phyloP scores from a whole-genome alignment of 139 green algal species.

The Chlorella sp. region DNA sequence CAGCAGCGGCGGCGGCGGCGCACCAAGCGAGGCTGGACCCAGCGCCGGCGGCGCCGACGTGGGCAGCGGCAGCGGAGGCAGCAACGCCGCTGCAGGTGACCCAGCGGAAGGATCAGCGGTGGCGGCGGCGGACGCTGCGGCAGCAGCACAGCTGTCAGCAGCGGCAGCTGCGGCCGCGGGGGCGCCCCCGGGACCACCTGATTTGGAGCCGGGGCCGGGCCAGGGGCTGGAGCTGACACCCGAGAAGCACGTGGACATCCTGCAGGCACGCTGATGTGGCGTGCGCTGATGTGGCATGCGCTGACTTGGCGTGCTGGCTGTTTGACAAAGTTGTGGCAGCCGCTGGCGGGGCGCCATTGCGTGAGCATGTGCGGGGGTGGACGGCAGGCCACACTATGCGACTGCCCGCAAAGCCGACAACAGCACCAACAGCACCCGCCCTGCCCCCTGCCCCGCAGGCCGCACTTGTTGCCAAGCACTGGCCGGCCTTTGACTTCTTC shows the following conservation, averaged over 20 bases:
- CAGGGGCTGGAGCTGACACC: neutral
- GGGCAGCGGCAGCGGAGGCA: neutral
- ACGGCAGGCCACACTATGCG: neutral
- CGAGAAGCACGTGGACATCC: slow-evolving; percentile 10
- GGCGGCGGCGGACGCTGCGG: neutral
- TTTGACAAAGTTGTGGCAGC: neutral
- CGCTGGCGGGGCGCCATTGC: neutral
- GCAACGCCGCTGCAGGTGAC: neutral
- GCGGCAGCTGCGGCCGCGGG: neutral
- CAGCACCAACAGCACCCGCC: neutral
- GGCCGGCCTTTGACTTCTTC: slow-evolving; percentile 26
- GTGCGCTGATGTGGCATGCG: too few species aligned
- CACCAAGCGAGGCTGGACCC: neutral
- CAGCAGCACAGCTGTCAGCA: neutral
- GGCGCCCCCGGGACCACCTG: neutral
- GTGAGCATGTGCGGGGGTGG: neutral
- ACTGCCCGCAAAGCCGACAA: neutral
- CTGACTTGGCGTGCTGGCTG: neutral
- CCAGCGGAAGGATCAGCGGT: neutral
- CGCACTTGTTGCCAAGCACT: neutral
- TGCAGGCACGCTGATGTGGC: neutral
- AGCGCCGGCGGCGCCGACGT: neutral
- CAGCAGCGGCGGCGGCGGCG: neutral
- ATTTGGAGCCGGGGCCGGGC: too few species aligned
- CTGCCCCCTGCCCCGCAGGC: neutral